A percentile compares a stretch with the other conserved stretches of the same genome.
These are phyloP conservation scores for Trichoderma koningii DNA, from an alignment of 2,329 filamentous ascomycete genomes.

Conservation along the genomic window DNA sequence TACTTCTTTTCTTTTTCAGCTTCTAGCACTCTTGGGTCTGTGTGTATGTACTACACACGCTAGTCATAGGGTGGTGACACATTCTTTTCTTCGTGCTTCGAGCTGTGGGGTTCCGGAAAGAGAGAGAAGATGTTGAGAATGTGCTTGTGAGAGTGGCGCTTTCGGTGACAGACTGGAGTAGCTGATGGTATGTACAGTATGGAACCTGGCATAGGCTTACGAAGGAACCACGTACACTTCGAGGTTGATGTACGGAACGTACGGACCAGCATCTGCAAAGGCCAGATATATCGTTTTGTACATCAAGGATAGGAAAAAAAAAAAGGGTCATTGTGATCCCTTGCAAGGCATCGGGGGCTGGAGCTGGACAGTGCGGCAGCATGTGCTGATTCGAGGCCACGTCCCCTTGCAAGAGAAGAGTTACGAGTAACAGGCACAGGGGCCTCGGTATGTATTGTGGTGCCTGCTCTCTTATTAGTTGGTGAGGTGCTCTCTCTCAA, in stretches of 20 bases:
- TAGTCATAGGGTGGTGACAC: too few relatives aligned
- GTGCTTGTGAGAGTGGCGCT: not conserved
- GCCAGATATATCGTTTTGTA: too few relatives aligned
- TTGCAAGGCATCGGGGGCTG: not conserved
- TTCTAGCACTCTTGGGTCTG: not conserved
- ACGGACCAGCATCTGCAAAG: too few relatives aligned
- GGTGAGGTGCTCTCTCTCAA: not conserved
- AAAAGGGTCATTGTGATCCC: not conserved
- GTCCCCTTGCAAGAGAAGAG: too few relatives aligned
- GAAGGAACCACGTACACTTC: too few relatives aligned
- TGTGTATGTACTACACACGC: too few relatives aligned
- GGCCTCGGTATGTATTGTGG: not conserved
- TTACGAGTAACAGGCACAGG: not conserved
- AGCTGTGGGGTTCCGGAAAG: too few relatives aligned
- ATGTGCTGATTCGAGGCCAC: not conserved
- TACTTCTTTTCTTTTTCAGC: not conserved
- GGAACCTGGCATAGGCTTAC: too few relatives aligned
- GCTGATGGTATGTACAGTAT: not conserved
- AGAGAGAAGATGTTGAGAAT: too few relatives aligned
- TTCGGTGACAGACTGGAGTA: conserved; percentile 1
- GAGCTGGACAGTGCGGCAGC: conserved; percentile 16
- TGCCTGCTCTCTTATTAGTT: not conserved
- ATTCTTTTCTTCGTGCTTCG: too few relatives aligned
- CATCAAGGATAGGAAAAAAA: too few relatives aligned
- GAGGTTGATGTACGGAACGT: too few relatives aligned